Percentiles rank a stretch among this genome's conserved stretches.
phyloP scores from a whole-genome alignment of 2,329 filamentous ascomycete genomes.

The Clarireedia hainanense region DNA sequence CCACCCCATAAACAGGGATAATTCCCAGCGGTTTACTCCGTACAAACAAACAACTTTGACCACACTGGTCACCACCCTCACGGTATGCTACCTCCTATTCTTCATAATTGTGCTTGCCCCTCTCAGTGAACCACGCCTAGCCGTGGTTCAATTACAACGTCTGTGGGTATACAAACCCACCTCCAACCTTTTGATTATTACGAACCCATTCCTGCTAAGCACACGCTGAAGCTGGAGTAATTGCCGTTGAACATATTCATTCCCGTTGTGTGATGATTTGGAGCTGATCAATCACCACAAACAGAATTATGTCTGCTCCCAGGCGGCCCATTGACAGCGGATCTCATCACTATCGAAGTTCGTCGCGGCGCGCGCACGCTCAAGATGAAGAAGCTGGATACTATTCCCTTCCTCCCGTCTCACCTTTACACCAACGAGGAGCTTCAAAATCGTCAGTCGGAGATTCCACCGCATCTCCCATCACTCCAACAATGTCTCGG shows the following conservation, averaged over 20 bases:
- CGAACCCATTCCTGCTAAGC: background rate
- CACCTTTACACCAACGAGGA: constrained; percentile 41
- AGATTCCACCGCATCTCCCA: constrained; percentile 46
- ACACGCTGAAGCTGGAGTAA: background rate
- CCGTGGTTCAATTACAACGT: background rate
- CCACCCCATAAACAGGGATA: constrained; percentile 23
- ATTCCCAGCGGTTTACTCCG: constrained; percentile 10
- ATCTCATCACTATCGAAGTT: constrained; percentile 59
- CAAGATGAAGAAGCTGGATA: constrained; percentile 62
- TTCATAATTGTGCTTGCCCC: constrained; percentile 3
- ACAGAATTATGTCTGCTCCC: constrained; percentile 49
- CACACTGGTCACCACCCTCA: constrained; percentile 15
- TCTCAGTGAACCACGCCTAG: background rate
- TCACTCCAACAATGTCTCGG: constrained; percentile 39
- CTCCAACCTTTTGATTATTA: background rate
- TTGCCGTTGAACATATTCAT: constrained; percentile 6
- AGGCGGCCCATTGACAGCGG: constrained; percentile 40
- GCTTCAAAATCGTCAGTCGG: constrained; percentile 50
- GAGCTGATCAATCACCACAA: background rate
- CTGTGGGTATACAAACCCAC: background rate
- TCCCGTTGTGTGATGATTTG: background rate
- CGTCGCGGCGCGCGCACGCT: constrained; percentile 55
- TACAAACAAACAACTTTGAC: constrained; percentile 21
- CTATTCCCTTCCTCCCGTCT: constrained; percentile 11
- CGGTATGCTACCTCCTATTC: constrained; percentile 19